A percentile compares a stretch with the other conserved stretches of the same genome.
phyloP scores from a whole-genome alignment of 2,329 filamentous ascomycete genomes.

The Colletotrichum musae region DNA sequence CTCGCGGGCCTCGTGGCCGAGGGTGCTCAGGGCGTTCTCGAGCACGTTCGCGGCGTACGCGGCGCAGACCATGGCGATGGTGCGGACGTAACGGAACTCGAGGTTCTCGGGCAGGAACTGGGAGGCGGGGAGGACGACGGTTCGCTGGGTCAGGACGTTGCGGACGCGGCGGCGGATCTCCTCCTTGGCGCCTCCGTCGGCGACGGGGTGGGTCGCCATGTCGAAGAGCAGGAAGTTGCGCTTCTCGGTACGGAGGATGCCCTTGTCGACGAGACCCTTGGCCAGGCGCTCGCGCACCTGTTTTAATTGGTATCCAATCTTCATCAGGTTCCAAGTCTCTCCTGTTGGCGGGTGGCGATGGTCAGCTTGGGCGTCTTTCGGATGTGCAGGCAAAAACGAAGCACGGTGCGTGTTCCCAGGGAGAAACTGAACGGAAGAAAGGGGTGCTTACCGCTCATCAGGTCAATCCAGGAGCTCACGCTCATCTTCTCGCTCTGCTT shows the following conservation, averaged over 20 bases:
- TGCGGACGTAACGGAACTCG: slow-evolving; percentile 93
- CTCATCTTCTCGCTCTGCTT: slow-evolving; percentile 99
- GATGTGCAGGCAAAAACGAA: not conserved
- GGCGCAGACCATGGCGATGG: slow-evolving; percentile 96
- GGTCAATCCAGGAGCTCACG: slow-evolving; percentile 98
- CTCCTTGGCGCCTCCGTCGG: slow-evolving; percentile 96
- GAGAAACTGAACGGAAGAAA: slow-evolving; percentile 45
- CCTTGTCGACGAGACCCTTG: slow-evolving; percentile 98
- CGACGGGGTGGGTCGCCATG: slow-evolving; percentile 99
- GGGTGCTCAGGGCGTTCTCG: slow-evolving; percentile 94
- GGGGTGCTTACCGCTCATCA: slow-evolving; percentile 86
- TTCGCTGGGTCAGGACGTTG: slow-evolving; percentile 92
- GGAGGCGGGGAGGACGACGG: slow-evolving; percentile 87
- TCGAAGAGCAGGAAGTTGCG: slow-evolving; percentile 99
- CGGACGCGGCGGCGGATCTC: slow-evolving; percentile 95
- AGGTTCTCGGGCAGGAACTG: slow-evolving; percentile 95
- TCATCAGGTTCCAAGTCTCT: slow-evolving; percentile 99
- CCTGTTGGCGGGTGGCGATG: slow-evolving; percentile 66
- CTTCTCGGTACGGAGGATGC: slow-evolving; percentile 98
- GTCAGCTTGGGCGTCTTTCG: slow-evolving; percentile 22
- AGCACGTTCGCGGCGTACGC: slow-evolving; percentile 98
- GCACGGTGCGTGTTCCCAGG: slow-evolving; percentile 19
- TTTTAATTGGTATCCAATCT: slow-evolving; percentile 99
- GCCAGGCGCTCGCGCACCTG: slow-evolving; percentile 97
- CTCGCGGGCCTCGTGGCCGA: slow-evolving; percentile 95